phyloP scores from a whole-genome alignment of 805 yeast genomes.

The Metschnikowia chrysomelidarum region DNA sequence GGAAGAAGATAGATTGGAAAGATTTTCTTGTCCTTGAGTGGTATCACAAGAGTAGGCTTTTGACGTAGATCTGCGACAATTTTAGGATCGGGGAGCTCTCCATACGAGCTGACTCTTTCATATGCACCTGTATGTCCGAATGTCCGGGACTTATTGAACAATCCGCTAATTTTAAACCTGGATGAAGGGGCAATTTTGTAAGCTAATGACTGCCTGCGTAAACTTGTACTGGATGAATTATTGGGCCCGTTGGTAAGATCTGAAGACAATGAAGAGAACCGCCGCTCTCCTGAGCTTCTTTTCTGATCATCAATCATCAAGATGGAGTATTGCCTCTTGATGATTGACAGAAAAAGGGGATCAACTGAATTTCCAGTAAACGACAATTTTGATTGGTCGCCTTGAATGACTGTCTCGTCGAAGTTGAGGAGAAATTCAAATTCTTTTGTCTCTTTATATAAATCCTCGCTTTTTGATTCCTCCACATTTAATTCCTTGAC shows the following conservation, averaged over 20 bases:
- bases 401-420: slow-evolving; percentile 34
- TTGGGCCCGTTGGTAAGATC: background rate
- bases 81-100: slow-evolving; percentile 58
- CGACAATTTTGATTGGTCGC: slow-evolving; percentile 37
- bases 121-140: slow-evolving; percentile 40
- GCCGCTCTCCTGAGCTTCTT: slow-evolving; percentile 7
- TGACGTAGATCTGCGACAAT: slow-evolving; percentile 38
- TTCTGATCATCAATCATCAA: slow-evolving; percentile 23
- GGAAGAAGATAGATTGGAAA: slow-evolving; percentile 54
- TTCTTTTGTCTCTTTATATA: slow-evolving; percentile 35
- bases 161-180: slow-evolving; percentile 54
- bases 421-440: slow-evolving; percentile 55
- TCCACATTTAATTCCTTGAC: slow-evolving; percentile 40
- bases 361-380: slow-evolving; percentile 24
- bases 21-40: slow-evolving; percentile 45
- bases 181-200: slow-evolving; percentile 40
- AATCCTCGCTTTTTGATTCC: slow-evolving; percentile 24
- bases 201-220: slow-evolving; percentile 39
- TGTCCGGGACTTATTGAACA: slow-evolving; percentile 56
- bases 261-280: background rate
- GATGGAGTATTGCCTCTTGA: slow-evolving; percentile 33
- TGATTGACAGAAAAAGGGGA: slow-evolving; percentile 29
- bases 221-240: slow-evolving; percentile 23
- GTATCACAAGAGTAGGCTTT: slow-evolving; percentile 51
- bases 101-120: slow-evolving; percentile 48